These are phyloP conservation scores for Zanthoxylum bungeanum DNA, from an alignment of 345 rosid species.

Conservation along the genomic window DNA sequence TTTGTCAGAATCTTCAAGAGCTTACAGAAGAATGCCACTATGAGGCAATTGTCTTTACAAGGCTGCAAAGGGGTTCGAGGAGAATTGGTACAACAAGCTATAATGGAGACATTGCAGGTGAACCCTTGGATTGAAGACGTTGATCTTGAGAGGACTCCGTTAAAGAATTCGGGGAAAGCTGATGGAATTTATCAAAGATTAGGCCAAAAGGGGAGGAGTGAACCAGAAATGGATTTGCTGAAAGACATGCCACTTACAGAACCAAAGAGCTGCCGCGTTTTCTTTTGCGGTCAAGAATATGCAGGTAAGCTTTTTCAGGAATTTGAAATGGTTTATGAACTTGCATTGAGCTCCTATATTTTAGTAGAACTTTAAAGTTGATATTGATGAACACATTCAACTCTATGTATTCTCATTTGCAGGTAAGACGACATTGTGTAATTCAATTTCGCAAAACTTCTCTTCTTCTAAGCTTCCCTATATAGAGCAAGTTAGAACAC, in stretches of 20 bases:
- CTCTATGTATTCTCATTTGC: constrained; percentile 12
- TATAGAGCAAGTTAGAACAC: constrained; percentile 72
- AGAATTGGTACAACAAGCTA: constrained; percentile 56
- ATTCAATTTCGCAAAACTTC: constrained; percentile 63
- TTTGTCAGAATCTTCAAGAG: constrained; percentile 63
- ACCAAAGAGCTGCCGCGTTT: constrained; percentile 79
- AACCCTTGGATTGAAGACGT: constrained; percentile 89
- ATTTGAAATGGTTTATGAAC: not conserved
- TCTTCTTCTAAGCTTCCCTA: constrained; percentile 69
- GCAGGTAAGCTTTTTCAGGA: constrained; percentile 47
- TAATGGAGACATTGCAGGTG: constrained; percentile 72
- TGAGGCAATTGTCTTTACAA: constrained; percentile 69
- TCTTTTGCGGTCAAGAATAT: constrained; percentile 93
- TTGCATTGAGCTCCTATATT: constrained; percentile 6
- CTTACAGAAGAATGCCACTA: constrained; percentile 69
- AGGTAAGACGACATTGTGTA: constrained; percentile 82
- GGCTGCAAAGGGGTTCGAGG: constrained; percentile 90
- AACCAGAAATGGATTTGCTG: constrained; percentile 57
- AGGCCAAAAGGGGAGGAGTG: constrained; percentile 63
- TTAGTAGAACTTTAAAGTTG: not conserved
- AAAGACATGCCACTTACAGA: constrained; percentile 85
- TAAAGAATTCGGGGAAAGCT: constrained; percentile 67
- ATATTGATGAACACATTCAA: not conserved
- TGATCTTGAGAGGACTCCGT: constrained; percentile 75
- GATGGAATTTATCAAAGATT: constrained; percentile 69